Base-by-base conservation (phyloP, 2,329 filamentous ascomycete species). In the Cladosporium phlei region DNA sequence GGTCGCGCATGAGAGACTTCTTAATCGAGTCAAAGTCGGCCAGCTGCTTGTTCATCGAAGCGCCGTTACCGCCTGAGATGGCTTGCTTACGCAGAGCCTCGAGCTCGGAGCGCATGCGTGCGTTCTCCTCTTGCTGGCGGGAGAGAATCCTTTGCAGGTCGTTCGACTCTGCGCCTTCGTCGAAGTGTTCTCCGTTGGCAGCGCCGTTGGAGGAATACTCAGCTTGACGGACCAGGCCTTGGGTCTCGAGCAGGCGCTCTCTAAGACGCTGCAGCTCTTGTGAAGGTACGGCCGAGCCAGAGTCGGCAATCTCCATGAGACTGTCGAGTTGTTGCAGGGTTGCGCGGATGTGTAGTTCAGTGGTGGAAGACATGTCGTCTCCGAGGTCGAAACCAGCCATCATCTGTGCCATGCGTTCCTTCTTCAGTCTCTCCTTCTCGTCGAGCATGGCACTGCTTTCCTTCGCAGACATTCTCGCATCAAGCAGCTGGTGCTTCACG, bases 351-450 rank as follows among this genome's bases (percentile, higher is more conserved):
- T 82, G 83, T 53, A 84, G 80, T 67, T 98, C 93, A 58, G 95
- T 95, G 49, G 93, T 86, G 56, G 89, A 95, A 66, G 97, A 95
- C 24, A 94, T 83, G 48, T 96, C 90, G 38, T 86, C 85, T 34
- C 89, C 91, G 25, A 98, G 79, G 61, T 98, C 91, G 60, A 98
- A 97, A 3, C 91, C 89, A 49, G 93, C 93, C 91, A 98, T 96
- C 93, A 98, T 98, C 77, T 96, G 87, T 33, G 93, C 93, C 93
- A 98, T 98, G 70, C 94, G 93, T 72, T 98, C 93, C 1, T 90
- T 88, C 77, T 98, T 98, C 73, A 89, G 90, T 76, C 89, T 91
- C 70, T 97, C 94, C 76, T 98, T 98, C 70, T 97, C 93, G 58
- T 97, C 91, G 16, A 94, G 73, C 12, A 88, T 85, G 7, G 89